Percentiles rank a stretch among this genome's conserved stretches.
Conservation (phyloP, 2,329 filamentous ascomycete species). For the Penicillium sp. region DNA sequence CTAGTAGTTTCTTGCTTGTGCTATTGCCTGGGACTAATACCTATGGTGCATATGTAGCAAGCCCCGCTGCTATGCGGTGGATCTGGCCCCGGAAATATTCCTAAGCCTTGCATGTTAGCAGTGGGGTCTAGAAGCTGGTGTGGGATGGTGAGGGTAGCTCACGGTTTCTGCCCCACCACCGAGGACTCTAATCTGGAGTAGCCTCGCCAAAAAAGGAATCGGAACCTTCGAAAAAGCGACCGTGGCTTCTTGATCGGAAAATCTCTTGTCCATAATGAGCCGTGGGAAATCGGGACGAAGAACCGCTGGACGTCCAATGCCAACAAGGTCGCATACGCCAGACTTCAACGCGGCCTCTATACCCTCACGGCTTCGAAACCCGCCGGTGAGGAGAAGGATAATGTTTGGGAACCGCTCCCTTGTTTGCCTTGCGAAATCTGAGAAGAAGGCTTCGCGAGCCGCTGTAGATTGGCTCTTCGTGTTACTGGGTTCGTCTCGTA, state of each 20-base stretch:
- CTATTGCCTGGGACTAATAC: no score
- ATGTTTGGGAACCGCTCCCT: conserved; percentile 48
- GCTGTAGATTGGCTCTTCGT: neutral
- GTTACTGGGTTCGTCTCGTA: neutral
- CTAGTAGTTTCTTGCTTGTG: no score
- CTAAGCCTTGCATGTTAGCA: neutral
- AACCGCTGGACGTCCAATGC: conserved; percentile 48
- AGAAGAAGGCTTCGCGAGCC: conserved; percentile 62
- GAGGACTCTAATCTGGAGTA: neutral
- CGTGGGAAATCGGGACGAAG: conserved; percentile 36
- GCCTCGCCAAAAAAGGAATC: neutral
- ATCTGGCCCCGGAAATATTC: neutral
- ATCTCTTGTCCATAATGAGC: neutral
- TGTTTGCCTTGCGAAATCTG: conserved; percentile 61
- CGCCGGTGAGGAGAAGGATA: conserved; percentile 61
- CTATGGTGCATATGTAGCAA: neutral
- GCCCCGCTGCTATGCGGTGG: neutral
- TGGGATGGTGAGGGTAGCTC: neutral
- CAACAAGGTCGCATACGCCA: conserved; percentile 51
- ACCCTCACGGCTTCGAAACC: conserved; percentile 57
- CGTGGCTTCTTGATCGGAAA: neutral
- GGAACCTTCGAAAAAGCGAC: neutral
- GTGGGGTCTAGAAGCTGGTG: neutral
- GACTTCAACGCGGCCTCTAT: conserved; percentile 52
- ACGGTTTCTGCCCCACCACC: neutral